Conservation (phyloP, 345 rosid species). For the Hypericum perforatum region DNA sequence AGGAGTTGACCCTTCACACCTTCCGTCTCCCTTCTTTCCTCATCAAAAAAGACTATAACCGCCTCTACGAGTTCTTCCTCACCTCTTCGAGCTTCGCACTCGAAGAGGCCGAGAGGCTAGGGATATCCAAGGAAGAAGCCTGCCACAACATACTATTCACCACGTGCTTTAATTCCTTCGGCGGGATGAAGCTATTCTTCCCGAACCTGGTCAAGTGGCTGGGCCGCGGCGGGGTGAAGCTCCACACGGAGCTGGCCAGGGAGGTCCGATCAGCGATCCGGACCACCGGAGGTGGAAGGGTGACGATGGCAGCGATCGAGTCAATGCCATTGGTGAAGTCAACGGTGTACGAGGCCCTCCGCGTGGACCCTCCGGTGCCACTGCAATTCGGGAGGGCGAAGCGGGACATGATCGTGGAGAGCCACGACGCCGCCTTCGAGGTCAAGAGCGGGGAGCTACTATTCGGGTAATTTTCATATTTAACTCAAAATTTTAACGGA, state of each 20-base stretch:
- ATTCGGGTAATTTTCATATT: no score
- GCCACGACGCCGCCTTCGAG: constrained; percentile 64
- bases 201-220: constrained; percentile 57
- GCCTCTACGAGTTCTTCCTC: constrained; percentile 65
- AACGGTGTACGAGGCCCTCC: constrained; percentile 60
- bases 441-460: constrained; percentile 76
- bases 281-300: constrained; percentile 46
- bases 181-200: constrained; percentile 64
- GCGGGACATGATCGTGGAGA: constrained; percentile 55
- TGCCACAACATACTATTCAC: constrained; percentile 71
- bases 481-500: no score
- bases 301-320: constrained; percentile 67
- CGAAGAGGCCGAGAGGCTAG: constrained; percentile 57
- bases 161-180: constrained; percentile 83
- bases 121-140: constrained; percentile 72
- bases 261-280: constrained; percentile 61
- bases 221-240: constrained; percentile 51
- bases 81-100: constrained; percentile 44
- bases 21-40: constrained; percentile 54
- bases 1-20: constrained; percentile 46
- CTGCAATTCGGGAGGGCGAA: constrained; percentile 63
- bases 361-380: constrained; percentile 87
- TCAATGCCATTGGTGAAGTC: constrained; percentile 75
- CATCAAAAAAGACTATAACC: constrained; percentile 53
- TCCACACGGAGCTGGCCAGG: constrained; percentile 52